These are phyloP conservation scores for Alternaria rosae DNA, from an alignment of 2,329 filamentous ascomycete species.

Conservation along the genomic window DNA sequence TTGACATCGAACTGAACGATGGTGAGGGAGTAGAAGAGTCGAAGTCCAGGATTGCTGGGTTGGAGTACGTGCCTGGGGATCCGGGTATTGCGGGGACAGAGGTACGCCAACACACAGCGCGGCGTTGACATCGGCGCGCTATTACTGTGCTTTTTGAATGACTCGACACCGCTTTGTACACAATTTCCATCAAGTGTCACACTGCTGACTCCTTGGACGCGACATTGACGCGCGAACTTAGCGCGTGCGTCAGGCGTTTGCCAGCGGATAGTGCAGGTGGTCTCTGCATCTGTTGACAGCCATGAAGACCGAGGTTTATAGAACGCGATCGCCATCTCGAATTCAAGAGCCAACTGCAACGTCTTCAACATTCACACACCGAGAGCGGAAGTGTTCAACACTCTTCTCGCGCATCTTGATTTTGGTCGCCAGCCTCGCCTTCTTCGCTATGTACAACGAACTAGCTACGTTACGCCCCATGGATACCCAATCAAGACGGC, in stretches of 20 bases:
- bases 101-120: constrained; percentile 17
- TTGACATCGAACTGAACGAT: not conserved
- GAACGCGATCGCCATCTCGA: constrained; percentile 10
- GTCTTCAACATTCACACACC: constrained; percentile 25
- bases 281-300: constrained; percentile 24
- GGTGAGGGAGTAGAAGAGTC: constrained; percentile 1
- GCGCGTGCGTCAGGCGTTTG: constrained; percentile 13
- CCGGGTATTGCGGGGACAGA: constrained; percentile 17
- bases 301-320: constrained; percentile 30
- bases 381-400: constrained; percentile 28
- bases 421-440: constrained; percentile 9
- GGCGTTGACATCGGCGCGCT: constrained; percentile 12
- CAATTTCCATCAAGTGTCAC: constrained; percentile 2
- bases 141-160: constrained; percentile 3
- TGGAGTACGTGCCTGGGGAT: constrained; percentile 2
- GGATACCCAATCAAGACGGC: constrained; percentile 18
- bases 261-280: constrained; percentile 17
- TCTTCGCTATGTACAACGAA: constrained; percentile 14
- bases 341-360: not conserved
- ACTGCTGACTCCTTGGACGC: constrained; percentile 4
- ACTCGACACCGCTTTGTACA: not conserved
- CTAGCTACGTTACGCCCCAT: constrained; percentile 18
- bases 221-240: constrained; percentile 22
- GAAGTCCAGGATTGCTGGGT: not conserved
- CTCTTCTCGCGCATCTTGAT: constrained; percentile 21